Evolutionary conservation across 2,329 filamentous ascomycete species (phyloP), one percentile per base, ranked within the genome.

Genomic region (Raffaelea ambrosiae): DNA sequence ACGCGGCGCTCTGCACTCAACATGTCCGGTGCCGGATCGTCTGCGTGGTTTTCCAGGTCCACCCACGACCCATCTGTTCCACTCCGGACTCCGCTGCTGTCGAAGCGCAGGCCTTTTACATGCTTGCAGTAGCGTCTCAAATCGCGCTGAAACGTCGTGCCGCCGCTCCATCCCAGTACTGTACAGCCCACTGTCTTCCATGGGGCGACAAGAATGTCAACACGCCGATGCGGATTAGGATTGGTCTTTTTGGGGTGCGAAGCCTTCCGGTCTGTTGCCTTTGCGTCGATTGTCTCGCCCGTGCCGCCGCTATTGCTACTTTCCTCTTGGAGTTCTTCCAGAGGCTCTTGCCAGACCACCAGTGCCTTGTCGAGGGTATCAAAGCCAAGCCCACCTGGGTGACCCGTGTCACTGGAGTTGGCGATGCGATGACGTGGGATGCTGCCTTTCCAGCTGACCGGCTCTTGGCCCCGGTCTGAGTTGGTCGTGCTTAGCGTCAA

Each of bases 151-250:
- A 96, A 97, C 0, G 89, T 96, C 0, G 84, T 95, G 1, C 83
- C 91, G 1, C 89, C 87, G 16, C 79, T 84, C 93, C 91, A 97
- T 2, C 89, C 90, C 18, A 91, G 68, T 4, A 97, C 75, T 0
- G 90, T 91, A 56, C 89, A 96, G 0, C 93, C 91, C 0, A 86
- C 81, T 0, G 88, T 95, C 48, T 82, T 83, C 87, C 91, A 96
- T 0, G 90, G 88, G 20, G 81, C 82, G 52, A 97, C 73, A 55
- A 97, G 91, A 49, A 97, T 95, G 60, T 97, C 91, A 1, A 97
- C 90, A 41, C 91, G 76, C 19, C 89, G 79, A 60, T 95, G 91
- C 1, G 77, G 74, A 55, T 88, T 88, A 0, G 80, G 75, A 51
- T 89, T 90, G 2, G 66, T 64, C 0, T 59, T 63, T 47, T 26